Evolutionary conservation across 2,329 filamentous ascomycete genomes (phyloP).

Genomic region (Colletotrichum abscissum): DNA sequence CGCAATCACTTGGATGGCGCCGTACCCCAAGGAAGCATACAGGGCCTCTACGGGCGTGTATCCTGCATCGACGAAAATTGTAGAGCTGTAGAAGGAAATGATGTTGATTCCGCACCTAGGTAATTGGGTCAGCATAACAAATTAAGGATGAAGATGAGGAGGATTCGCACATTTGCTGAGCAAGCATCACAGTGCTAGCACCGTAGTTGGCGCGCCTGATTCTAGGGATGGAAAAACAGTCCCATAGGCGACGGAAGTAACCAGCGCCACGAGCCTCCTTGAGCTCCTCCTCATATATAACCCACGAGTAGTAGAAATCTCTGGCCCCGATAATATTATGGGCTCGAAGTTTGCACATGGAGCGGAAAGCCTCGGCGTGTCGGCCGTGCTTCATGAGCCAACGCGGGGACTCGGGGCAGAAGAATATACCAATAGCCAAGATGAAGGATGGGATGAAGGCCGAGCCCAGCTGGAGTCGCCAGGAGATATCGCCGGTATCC

Average conservation of each 20-base stretch:
- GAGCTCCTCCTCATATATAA: conserved; percentile 50
- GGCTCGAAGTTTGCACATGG: no score
- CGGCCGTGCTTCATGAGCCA: conserved; percentile 65
- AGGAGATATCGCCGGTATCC: conserved; percentile 62
- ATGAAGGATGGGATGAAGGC: conserved; percentile 67
- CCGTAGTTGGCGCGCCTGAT: no score
- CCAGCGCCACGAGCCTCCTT: conserved; percentile 41
- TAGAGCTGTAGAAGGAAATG: no score
- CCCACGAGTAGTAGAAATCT: conserved; percentile 54
- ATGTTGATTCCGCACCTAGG: no score
- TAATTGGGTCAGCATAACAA: no score
- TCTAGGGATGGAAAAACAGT: conserved; percentile 73
- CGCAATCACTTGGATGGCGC: conserved; percentile 55
- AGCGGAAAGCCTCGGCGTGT: conserved; percentile 59
- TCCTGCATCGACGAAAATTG: conserved; percentile 65
- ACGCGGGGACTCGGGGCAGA: conserved; percentile 58
- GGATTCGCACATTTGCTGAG: no score
- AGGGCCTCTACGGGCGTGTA: conserved; percentile 62
- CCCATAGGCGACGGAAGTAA: conserved; percentile 50
- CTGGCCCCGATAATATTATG: no score
- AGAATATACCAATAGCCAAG: conserved; percentile 65
- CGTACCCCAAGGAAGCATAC: conserved; percentile 58
- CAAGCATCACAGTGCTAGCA: no score
- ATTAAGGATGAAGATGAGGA: no score
- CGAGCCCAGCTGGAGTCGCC: conserved; percentile 72